A percentile compares a stretch with the other conserved stretches of the same genome.
Conservation (phyloP, 2,329 filamentous ascomycete species). For the Colletotrichum eleusines region DNA sequence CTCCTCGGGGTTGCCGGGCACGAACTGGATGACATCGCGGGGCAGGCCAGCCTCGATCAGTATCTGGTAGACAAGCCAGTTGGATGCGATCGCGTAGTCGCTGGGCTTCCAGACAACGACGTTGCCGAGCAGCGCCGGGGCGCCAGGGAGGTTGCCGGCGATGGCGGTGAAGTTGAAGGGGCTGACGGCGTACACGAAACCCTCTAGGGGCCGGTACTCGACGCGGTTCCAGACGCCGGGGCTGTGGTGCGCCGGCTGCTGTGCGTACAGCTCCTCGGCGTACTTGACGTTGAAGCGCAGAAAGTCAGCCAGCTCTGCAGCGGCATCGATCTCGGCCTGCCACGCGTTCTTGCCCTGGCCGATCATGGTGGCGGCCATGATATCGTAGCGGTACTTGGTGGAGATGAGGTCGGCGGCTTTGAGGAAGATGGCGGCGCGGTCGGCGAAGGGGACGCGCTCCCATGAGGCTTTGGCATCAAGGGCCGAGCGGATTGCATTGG, state of each 20-base stretch:
- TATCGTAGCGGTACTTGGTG: slow-evolving; percentile 94
- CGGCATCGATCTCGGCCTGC: slow-evolving; percentile 98
- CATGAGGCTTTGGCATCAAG: slow-evolving; percentile 88
- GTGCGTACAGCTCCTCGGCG: slow-evolving; percentile 88
- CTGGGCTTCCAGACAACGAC: slow-evolving; percentile 98
- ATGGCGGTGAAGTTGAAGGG: slow-evolving; percentile 99
- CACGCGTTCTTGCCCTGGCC: slow-evolving; percentile 98
- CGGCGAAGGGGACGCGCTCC: slow-evolving; percentile 88
- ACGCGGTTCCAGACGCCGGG: slow-evolving; percentile 91
- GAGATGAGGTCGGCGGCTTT: slow-evolving; percentile 94
- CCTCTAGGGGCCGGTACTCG: slow-evolving; percentile 90
- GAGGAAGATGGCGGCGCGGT: slow-evolving; percentile 92
- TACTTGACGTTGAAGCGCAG: slow-evolving; percentile 95
- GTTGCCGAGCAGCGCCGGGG: slow-evolving; percentile 91
- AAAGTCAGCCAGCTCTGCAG: slow-evolving; percentile 93
- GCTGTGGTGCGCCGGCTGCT: slow-evolving; percentile 87
- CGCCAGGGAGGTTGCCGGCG: slow-evolving; percentile 84
- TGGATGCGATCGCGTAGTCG: slow-evolving; percentile 87
- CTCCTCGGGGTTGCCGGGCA: slow-evolving; percentile 87
- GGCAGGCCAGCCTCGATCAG: slow-evolving; percentile 92
- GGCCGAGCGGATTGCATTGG: slow-evolving; percentile 83
- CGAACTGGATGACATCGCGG: slow-evolving; percentile 90
- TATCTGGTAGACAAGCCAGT: slow-evolving; percentile 91
- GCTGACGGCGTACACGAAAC: slow-evolving; percentile 93
- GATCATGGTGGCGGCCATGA: slow-evolving; percentile 96